phyloP scores from a whole-genome alignment of 2,329 filamentous ascomycete species.

The Botrytis galanthina region DNA sequence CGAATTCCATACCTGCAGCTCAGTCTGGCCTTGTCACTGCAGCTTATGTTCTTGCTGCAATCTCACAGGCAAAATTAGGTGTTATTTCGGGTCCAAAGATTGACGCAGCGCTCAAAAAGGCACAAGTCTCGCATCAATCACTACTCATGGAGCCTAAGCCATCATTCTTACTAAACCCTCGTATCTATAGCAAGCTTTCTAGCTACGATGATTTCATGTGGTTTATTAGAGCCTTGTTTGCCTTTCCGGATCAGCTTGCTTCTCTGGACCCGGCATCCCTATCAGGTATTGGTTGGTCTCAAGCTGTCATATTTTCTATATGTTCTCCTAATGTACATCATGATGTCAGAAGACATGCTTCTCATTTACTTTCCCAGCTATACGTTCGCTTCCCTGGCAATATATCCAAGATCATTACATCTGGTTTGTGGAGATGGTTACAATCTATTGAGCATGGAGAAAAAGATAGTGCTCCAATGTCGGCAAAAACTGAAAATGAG shows the following conservation, averaged over 20 bases:
- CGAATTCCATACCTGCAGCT: constrained; percentile 74
- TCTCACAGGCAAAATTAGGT: constrained; percentile 55
- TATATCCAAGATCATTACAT: constrained; percentile 62
- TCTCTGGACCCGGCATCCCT: constrained; percentile 47
- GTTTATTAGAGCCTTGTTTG: constrained; percentile 68
- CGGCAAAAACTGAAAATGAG: constrained; percentile 61
- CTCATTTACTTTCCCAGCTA: constrained; percentile 58
- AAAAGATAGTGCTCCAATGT: constrained; percentile 70
- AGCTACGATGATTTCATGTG: constrained; percentile 75
- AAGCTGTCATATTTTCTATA: constrained; percentile 78
- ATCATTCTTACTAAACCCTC: constrained; percentile 81
- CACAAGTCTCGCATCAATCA: constrained; percentile 61
- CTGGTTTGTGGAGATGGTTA: constrained; percentile 79
- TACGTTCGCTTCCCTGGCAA: constrained; percentile 59
- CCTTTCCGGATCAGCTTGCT: constrained; percentile 54
- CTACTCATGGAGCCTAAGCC: constrained; percentile 74
- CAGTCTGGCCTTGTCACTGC: constrained; percentile 81
- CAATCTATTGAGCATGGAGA: constrained; percentile 64
- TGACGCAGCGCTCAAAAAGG: constrained; percentile 57
- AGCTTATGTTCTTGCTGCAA: constrained; percentile 69
- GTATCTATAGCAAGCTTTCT: constrained; percentile 78
- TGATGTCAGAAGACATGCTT: constrained; percentile 61
- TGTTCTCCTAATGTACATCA: constrained; percentile 61
- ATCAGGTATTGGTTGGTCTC: constrained; percentile 72
- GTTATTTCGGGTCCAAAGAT: constrained; percentile 55